Conservation (phyloP, 2,329 filamentous ascomycete genomes). For the Westerdykella sp. region DNA sequence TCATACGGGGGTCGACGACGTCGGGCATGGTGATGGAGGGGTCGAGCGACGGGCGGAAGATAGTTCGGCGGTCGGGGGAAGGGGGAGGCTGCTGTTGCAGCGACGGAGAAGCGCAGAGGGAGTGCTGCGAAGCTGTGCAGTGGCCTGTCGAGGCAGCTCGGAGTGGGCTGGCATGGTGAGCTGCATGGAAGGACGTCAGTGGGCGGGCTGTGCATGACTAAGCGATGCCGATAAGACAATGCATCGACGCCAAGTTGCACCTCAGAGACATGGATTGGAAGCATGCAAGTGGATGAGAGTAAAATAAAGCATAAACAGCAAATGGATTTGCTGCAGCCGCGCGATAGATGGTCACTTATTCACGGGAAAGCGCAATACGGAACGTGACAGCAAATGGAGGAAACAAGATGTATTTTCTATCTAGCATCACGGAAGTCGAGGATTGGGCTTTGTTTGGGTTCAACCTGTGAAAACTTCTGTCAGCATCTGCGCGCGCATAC, state of each 20-base stretch:
- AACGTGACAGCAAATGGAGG: not conserved
- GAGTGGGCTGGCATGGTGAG: constrained; percentile 12
- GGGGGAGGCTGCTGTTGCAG: constrained; percentile 10
- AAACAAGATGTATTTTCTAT: not conserved
- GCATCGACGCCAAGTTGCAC: too few relatives aligned
- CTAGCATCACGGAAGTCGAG: not conserved
- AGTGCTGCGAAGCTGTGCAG: constrained; percentile 6
- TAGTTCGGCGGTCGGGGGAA: constrained; percentile 12
- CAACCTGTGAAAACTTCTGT: not conserved
- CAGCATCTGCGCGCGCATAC: not conserved
- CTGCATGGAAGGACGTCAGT: constrained; percentile 10
- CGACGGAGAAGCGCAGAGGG: not conserved
- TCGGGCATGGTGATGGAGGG: constrained; percentile 32
- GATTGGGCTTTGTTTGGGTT: not conserved
- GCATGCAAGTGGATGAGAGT: too few relatives aligned
- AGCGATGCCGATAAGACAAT: not conserved
- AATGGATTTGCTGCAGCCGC: too few relatives aligned
- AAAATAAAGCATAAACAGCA: too few relatives aligned
- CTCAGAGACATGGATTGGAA: too few relatives aligned
- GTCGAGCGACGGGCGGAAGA: constrained; percentile 13
- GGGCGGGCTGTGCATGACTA: constrained; percentile 7
- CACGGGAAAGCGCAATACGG: not conserved
- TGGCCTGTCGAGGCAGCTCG: constrained; percentile 22
- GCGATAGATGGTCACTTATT: too few relatives aligned
- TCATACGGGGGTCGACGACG: constrained; percentile 45